A percentile compares a stretch with the other conserved stretches of the same genome.
Conservation (phyloP, 192 early-diverging fungal genomes). For the Allomyces javanicus region DNA sequence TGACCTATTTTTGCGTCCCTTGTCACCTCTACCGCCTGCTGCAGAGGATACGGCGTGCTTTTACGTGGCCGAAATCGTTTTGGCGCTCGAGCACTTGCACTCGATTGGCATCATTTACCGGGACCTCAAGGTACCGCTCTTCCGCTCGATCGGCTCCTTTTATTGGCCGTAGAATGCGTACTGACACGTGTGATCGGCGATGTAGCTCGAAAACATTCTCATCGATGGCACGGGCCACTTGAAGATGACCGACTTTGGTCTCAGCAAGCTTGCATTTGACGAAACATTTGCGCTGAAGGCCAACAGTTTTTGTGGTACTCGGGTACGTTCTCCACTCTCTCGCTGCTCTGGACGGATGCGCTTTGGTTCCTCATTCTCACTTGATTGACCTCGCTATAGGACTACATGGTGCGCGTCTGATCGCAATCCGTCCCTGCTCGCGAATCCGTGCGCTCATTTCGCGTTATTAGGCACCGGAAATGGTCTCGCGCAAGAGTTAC, state of each 20-base stretch:
- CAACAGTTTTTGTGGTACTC: slow-evolving; percentile 54
- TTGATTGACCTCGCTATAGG: too few species aligned
- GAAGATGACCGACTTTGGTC: background rate
- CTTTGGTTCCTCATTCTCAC: too few species aligned
- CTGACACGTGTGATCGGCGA: slow-evolving; percentile 12
- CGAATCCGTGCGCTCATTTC: too few species aligned
- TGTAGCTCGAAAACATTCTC: background rate
- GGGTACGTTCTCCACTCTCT: slow-evolving; percentile 30
- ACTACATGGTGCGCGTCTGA: too few species aligned
- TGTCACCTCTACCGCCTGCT: background rate
- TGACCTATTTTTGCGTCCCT: background rate
- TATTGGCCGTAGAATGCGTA: background rate
- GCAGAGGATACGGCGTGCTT: slow-evolving; percentile 67
- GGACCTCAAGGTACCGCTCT: slow-evolving; percentile 59
- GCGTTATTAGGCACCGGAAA: slow-evolving; percentile 28
- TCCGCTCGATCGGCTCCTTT: slow-evolving; percentile 2
- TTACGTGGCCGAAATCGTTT: slow-evolving; percentile 68
- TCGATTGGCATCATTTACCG: slow-evolving; percentile 73
- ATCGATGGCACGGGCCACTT: slow-evolving; percentile 3
- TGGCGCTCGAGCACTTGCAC: slow-evolving; percentile 77
- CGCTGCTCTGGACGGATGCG: too few species aligned
- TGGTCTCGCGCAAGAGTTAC: slow-evolving; percentile 13
- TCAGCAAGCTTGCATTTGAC: too few species aligned
- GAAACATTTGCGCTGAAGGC: slow-evolving; percentile 8
- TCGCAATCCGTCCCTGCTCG: too few species aligned